Conservation (phyloP, 148 eudicot genomes). For the Silene conica region DNA sequence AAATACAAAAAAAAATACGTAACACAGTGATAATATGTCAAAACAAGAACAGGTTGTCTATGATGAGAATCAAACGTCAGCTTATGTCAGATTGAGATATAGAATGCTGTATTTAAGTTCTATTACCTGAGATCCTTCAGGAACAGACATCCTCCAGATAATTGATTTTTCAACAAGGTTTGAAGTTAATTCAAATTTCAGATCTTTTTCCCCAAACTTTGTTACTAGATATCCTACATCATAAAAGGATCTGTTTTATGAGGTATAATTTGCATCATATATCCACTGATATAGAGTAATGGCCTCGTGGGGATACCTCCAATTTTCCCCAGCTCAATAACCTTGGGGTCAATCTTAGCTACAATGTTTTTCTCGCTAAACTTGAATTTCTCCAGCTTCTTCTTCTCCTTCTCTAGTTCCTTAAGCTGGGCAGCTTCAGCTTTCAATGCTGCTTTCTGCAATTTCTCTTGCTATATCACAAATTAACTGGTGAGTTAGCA, state of each 20-base stretch:
- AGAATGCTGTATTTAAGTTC: constrained; percentile 8
- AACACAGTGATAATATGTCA: background rate
- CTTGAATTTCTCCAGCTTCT: constrained; percentile 79
- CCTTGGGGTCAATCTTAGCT: constrained; percentile 65
- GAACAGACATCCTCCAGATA: constrained; percentile 66
- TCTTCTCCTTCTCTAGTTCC: constrained; percentile 57
- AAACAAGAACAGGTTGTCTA: background rate
- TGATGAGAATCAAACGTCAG: background rate
- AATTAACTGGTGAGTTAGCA: constrained; percentile 12
- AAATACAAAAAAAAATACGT: background rate
- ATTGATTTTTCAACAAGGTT: constrained; percentile 76
- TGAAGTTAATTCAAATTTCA: constrained; percentile 44
- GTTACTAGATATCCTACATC: constrained; percentile 68
- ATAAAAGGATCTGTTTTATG: constrained; percentile 7
- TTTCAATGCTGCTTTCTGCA: constrained; percentile 63
- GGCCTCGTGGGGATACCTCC: constrained; percentile 52
- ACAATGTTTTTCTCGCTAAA: constrained; percentile 67
- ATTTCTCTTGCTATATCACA: constrained; percentile 55
- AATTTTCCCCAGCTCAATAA: constrained; percentile 62
- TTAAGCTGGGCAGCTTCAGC: constrained; percentile 73
- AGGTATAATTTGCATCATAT: background rate
- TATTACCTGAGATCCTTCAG: constrained; percentile 67
- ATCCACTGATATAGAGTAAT: background rate
- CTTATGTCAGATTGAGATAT: background rate
- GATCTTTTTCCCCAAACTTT: constrained; percentile 67